Conservation (phyloP, 2,329 filamentous ascomycete genomes). For the Cordyceps farinosa region DNA sequence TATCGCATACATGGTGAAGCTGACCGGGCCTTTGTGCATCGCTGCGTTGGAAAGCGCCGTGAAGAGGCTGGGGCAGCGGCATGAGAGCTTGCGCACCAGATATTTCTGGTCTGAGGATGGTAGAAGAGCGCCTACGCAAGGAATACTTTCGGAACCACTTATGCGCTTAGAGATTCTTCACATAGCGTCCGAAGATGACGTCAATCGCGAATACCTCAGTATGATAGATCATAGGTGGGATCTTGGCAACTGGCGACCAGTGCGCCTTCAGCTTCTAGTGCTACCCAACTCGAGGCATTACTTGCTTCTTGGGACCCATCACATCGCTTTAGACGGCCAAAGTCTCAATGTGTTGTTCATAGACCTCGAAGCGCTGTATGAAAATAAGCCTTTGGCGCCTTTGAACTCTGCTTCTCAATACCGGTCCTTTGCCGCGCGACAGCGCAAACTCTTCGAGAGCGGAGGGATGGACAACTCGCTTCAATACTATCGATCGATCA, state of each 20-base stretch:
- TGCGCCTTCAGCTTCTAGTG: not conserved
- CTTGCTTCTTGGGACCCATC: conserved; percentile 2
- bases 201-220: not conserved
- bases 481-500: not conserved
- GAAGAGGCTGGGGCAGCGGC: conserved; percentile 22
- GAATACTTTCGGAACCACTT: conserved; percentile 11
- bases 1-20: conserved; percentile 28
- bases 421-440: not conserved
- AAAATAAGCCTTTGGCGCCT: not conserved
- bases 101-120: not conserved
- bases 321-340: conserved; percentile 11
- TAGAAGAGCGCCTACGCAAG: conserved; percentile 14
- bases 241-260: not conserved
- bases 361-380: not conserved
- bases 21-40: conserved; percentile 32
- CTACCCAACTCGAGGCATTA: not conserved
- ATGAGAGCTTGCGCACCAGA: not conserved
- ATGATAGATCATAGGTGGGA: not conserved
- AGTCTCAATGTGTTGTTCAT: conserved; percentile 1
- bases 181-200: not conserved
- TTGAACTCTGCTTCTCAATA: not conserved
- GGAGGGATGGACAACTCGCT: conserved; percentile 6
- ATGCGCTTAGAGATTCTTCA: not conserved
- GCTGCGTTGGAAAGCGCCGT: conserved; percentile 33
- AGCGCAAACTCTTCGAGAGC: not conserved